These are phyloP conservation scores for Parsonsia alboflavescens DNA, from an alignment of 257 asterid species.

Conservation along the genomic window DNA sequence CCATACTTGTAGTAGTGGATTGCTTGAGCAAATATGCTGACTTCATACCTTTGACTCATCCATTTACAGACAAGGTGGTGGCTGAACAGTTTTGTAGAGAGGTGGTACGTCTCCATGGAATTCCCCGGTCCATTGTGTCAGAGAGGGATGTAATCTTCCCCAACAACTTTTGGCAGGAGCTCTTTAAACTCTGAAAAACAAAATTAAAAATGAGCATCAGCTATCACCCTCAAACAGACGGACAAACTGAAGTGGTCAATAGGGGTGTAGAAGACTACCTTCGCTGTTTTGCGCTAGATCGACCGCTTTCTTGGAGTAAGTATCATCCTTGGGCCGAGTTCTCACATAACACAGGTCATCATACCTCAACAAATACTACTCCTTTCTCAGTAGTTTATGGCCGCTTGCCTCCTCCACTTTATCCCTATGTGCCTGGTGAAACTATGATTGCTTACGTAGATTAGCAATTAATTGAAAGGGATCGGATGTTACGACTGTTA, in stretches of 20 bases:
- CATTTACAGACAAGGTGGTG: no score
- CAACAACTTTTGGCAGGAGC: background rate
- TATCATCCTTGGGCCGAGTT: conserved; percentile 11
- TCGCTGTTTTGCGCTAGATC: conserved; percentile 11
- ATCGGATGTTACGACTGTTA: conserved; percentile 11
- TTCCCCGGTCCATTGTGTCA: no score
- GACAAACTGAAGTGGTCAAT: background rate
- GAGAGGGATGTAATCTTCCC: background rate
- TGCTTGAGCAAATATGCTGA: no score
- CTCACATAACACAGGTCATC: conserved; percentile 13
- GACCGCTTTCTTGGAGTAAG: background rate
- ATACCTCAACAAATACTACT: conserved; percentile 6
- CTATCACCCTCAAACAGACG: background rate
- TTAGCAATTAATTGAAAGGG: background rate
- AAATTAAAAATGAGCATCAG: background rate
- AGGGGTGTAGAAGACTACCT: background rate
- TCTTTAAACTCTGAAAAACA: background rate
- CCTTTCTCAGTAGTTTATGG: conserved; percentile 9
- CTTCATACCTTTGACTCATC: no score
- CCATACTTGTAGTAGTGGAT: no score
- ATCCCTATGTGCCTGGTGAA: background rate
- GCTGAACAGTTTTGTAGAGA: no score
- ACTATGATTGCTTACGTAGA: conserved; percentile 6
- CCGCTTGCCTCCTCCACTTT: conserved; percentile 1
- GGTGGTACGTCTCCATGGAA: no score